phyloP scores from a whole-genome alignment of 2,329 filamentous ascomycete species.

The Paraphoma chrysanthemicola region DNA sequence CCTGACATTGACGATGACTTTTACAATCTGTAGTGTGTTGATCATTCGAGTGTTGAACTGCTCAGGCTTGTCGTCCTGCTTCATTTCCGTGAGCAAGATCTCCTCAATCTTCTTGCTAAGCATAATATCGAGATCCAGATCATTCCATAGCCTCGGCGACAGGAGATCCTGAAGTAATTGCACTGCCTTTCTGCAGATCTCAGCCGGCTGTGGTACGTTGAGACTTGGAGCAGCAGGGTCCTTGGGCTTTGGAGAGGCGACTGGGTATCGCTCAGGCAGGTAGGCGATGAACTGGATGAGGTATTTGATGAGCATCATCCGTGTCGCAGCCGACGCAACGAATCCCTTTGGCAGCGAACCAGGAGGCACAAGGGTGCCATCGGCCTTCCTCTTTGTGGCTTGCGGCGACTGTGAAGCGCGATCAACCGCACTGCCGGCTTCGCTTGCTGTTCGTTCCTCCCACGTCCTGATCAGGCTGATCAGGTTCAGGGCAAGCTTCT shows the following conservation, averaged over 20 bases:
- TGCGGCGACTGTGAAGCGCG: constrained; percentile 72
- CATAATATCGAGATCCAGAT: constrained; percentile 82
- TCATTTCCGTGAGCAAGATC: constrained; percentile 76
- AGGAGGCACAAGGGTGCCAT: constrained; percentile 64
- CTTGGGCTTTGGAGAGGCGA: constrained; percentile 58
- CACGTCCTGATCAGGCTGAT: constrained; percentile 91
- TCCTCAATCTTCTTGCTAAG: constrained; percentile 90
- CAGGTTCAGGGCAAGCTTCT: constrained; percentile 87
- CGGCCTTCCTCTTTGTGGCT: constrained; percentile 74
- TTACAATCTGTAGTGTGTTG: constrained; percentile 91
- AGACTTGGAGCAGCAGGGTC: constrained; percentile 38
- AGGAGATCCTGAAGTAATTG: constrained; percentile 82
- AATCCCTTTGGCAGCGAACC: constrained; percentile 58
- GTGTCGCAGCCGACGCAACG: constrained; percentile 60
- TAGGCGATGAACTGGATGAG: constrained; percentile 94
- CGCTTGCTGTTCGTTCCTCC: constrained; percentile 83
- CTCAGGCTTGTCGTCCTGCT: constrained; percentile 62
- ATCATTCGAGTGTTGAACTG: constrained; percentile 86
- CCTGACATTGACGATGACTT: constrained; percentile 87
- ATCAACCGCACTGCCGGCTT: constrained; percentile 50
- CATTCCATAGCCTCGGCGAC: constrained; percentile 87
- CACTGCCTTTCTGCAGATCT: constrained; percentile 86
- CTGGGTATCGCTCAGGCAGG: constrained; percentile 81
- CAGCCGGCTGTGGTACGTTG: constrained; percentile 63
- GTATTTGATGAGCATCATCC: constrained; percentile 89